Evolutionary conservation across 75 land plant species (phyloP).

Genomic region (Cryptomeria japonica): DNA sequence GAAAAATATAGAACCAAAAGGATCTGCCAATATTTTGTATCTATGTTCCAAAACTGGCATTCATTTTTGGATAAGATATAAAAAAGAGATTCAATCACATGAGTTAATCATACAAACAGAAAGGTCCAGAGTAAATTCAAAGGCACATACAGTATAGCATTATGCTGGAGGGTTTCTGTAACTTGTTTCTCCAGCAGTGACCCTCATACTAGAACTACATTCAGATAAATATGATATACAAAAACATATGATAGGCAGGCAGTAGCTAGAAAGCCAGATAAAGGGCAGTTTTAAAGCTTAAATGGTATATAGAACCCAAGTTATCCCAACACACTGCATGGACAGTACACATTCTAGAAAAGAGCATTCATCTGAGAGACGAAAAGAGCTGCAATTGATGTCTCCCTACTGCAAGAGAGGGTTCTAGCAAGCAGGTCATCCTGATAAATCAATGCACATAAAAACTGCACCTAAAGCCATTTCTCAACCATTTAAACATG

Average conservation of each 20-base stretch:
- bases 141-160: neutral
- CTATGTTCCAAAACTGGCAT: neutral
- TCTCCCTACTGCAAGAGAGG: neutral
- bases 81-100: neutral
- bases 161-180: neutral
- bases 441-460: neutral
- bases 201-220: neutral
- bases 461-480: neutral
- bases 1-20: neutral
- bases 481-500: neutral
- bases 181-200: neutral
- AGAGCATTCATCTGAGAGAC: neutral
- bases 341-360: neutral
- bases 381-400: neutral
- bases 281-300: neutral
- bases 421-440: neutral
- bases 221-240: neutral
- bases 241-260: neutral
- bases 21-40: neutral
- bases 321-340: neutral
- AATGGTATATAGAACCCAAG: neutral
- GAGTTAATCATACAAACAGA: neutral
- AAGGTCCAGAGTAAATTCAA: neutral
- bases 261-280: neutral
- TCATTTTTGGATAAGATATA: neutral